Conservation (phyloP, 2,329 filamentous ascomycete species). For the Nothophaeocryptopus gaeumannii region DNA sequence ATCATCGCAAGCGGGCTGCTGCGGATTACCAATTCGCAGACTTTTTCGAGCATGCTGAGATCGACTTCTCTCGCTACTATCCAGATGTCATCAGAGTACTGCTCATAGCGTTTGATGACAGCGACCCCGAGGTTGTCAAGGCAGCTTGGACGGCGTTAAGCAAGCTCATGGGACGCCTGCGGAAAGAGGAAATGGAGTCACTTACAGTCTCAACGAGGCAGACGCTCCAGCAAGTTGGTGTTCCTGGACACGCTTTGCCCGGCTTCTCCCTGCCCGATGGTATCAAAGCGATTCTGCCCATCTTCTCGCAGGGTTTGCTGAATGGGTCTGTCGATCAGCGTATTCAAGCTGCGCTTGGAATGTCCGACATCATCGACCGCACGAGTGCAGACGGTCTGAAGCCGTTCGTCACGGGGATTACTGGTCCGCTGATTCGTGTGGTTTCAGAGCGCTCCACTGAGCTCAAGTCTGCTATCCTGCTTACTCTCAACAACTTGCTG, state of each 20-base stretch:
- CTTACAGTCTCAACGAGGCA: constrained; percentile 83
- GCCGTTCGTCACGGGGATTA: constrained; percentile 95
- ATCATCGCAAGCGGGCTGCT: constrained; percentile 76
- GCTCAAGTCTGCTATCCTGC: constrained; percentile 89
- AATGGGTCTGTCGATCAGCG: constrained; percentile 91
- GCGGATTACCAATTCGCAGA: constrained; percentile 77
- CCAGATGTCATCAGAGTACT: constrained; percentile 90
- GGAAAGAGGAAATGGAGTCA: constrained; percentile 97
- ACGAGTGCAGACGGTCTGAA: constrained; percentile 84
- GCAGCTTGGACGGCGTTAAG: constrained; percentile 82
- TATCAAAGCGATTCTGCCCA: constrained; percentile 91
- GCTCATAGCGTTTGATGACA: constrained; percentile 87
- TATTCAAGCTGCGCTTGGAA: constrained; percentile 85
- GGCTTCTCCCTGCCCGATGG: constrained; percentile 93
- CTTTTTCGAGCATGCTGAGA: constrained; percentile 76
- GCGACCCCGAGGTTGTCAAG: constrained; percentile 80
- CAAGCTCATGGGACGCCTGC: constrained; percentile 82
- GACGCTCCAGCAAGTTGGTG: constrained; percentile 81
- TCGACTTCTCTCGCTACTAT: constrained; percentile 95
- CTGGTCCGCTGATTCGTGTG: constrained; percentile 93
- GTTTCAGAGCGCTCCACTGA: constrained; percentile 95
- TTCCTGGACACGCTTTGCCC: constrained; percentile 76
- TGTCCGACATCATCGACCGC: constrained; percentile 92
- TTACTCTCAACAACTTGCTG: constrained; percentile 89
- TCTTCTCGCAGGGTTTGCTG: constrained; percentile 96